phyloP scores from a whole-genome alignment of 352 stramenopile genomes.

The Phytophthora litchii region DNA sequence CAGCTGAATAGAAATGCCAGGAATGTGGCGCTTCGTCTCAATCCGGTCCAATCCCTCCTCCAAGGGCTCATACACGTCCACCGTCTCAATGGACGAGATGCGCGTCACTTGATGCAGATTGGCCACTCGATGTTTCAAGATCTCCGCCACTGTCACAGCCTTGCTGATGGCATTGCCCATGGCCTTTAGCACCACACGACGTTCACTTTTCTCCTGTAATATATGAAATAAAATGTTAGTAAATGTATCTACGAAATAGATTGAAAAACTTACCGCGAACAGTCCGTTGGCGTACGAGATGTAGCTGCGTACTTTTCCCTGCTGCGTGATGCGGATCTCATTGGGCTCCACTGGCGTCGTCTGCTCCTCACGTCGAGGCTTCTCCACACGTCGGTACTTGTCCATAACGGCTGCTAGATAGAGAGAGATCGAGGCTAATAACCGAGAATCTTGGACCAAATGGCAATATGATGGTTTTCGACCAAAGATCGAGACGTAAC shows the following conservation, averaged over 20 bases:
- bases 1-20: slow-evolving; percentile 77
- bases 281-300: slow-evolving; percentile 81
- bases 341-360: slow-evolving; percentile 53
- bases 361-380: slow-evolving; percentile 56
- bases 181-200: slow-evolving; percentile 69
- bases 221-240: slow-evolving; percentile 9
- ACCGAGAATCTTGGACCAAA: slow-evolving; percentile 5
- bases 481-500: slow-evolving; percentile 45
- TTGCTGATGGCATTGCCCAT: slow-evolving; percentile 89
- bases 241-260: background rate
- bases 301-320: slow-evolving; percentile 83
- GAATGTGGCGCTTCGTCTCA: slow-evolving; percentile 72
- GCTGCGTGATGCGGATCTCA: slow-evolving; percentile 86
- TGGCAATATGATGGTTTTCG: slow-evolving; percentile 31
- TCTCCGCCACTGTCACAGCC: slow-evolving; percentile 83
- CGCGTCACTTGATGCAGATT: slow-evolving; percentile 79
- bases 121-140: slow-evolving; percentile 79
- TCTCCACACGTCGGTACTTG: slow-evolving; percentile 86
- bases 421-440: slow-evolving; percentile 6
- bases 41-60: slow-evolving; percentile 86
- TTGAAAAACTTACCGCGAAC: slow-evolving; percentile 50
- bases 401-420: slow-evolving; percentile 53
- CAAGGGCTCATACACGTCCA: slow-evolving; percentile 85
- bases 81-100: slow-evolving; percentile 79
- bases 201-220: slow-evolving; percentile 69